phyloP scores from a whole-genome alignment of 2,329 filamentous ascomycete genomes.

The Nigrospora sphaerica region DNA sequence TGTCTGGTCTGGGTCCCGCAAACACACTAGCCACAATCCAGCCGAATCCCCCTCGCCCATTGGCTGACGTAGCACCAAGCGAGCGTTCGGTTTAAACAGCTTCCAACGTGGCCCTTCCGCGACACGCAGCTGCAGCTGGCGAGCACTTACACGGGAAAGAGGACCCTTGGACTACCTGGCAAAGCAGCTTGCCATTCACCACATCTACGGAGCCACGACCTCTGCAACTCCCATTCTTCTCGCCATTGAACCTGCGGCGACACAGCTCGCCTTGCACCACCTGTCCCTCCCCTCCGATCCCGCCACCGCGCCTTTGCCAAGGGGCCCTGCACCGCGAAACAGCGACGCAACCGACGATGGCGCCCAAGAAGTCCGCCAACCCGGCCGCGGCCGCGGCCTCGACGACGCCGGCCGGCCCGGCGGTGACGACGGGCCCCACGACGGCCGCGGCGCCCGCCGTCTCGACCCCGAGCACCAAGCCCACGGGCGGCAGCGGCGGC shows the following conservation, averaged over 20 bases:
- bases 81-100: too few species aligned
- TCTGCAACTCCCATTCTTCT: too few species aligned
- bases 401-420: slow-evolving; percentile 9
- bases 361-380: not conserved
- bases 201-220: not conserved
- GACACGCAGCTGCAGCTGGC: too few species aligned
- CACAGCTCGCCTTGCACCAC: not conserved
- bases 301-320: not conserved
- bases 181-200: too few species aligned
- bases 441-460: slow-evolving; percentile 6
- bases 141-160: too few species aligned
- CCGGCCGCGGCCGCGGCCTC: slow-evolving; percentile 2
- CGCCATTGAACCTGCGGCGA: not conserved
- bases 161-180: too few species aligned
- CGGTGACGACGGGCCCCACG: slow-evolving; percentile 6
- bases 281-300: too few species aligned
- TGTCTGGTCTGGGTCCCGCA: too few species aligned
- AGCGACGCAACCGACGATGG: not conserved
- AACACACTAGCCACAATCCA: too few species aligned
- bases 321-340: not conserved
- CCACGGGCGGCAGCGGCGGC: slow-evolving; percentile 14
- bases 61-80: too few species aligned
- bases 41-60: too few species aligned
- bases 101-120: too few species aligned
- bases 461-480: slow-evolving; percentile 11